phyloP scores from a whole-genome alignment of 2,329 filamentous ascomycete genomes.

The Penicillium italicum region DNA sequence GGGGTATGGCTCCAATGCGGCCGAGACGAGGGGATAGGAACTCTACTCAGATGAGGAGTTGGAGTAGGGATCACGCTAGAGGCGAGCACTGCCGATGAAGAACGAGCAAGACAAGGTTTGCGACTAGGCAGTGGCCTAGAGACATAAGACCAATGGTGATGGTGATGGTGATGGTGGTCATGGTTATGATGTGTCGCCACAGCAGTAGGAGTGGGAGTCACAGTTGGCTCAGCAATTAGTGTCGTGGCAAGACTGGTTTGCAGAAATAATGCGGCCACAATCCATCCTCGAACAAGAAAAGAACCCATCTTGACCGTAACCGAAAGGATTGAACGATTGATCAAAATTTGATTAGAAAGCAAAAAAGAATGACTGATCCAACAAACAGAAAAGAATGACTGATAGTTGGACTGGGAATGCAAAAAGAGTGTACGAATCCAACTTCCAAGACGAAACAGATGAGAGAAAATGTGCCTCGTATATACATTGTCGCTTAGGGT shows the following conservation, averaged over 20 bases:
- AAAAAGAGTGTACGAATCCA: neutral
- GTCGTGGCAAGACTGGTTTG: neutral
- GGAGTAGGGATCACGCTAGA: neutral
- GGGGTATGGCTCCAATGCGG: too few species aligned
- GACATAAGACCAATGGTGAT: slow-evolving; percentile 5
- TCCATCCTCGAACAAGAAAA: slow-evolving; percentile 5
- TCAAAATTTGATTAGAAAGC: neutral
- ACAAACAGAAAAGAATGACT: neutral
- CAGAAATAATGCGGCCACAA: neutral
- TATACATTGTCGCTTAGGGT: slow-evolving; percentile 1
- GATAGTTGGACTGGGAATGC: neutral
- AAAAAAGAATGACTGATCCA: neutral
- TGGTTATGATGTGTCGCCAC: neutral
- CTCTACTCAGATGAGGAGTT: neutral
- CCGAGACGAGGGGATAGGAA: neutral
- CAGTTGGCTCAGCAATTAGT: neutral
- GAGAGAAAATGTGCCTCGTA: neutral
- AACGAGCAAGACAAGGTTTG: neutral
- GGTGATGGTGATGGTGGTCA: neutral
- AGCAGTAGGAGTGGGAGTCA: neutral
- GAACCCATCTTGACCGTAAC: neutral
- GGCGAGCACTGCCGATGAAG: neutral
- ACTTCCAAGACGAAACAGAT: neutral
- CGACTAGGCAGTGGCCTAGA: slow-evolving; percentile 4
- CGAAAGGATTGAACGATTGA: neutral